Percentiles rank a stretch among this genome's conserved stretches.
Conservation (phyloP, 345 rosid genomes). For the Citrus sp. region DNA sequence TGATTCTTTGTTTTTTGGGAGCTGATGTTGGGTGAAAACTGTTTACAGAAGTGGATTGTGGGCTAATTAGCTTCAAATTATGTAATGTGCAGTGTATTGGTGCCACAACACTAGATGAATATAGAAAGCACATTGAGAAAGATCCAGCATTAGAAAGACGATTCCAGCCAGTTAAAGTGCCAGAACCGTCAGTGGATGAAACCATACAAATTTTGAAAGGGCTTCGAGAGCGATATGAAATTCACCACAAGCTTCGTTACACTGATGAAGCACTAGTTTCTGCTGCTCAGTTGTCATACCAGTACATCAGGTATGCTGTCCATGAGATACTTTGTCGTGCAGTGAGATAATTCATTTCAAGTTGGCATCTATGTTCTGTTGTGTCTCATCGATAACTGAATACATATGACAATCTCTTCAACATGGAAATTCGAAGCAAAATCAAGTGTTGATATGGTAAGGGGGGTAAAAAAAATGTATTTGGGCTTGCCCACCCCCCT, state of each 20-base stretch:
- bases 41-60: neutral
- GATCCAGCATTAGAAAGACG: slow-evolving; percentile 98
- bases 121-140: slow-evolving; percentile 97
- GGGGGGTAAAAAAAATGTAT: no score
- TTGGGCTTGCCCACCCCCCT: no score
- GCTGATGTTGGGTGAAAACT: neutral
- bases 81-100: slow-evolving; percentile 82
- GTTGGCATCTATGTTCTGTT: neutral
- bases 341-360: neutral
- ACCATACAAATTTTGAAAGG: slow-evolving; percentile 91
- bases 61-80: neutral
- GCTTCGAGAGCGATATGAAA: slow-evolving; percentile 92
- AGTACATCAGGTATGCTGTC: slow-evolving; percentile 74
- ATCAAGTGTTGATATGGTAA: neutral
- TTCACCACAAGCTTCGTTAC: slow-evolving; percentile 96
- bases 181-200: slow-evolving; percentile 95
- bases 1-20: neutral
- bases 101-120: slow-evolving; percentile 96
- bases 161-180: slow-evolving; percentile 99
- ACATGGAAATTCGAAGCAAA: neutral
- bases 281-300: slow-evolving; percentile 94
- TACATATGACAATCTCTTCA: neutral
- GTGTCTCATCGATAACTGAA: neutral
- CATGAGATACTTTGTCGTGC: neutral
- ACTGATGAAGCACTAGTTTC: slow-evolving; percentile 85